Evolutionary conservation across 1,284 basidiomycete species (phyloP).

Genomic region (Cutaneotrichosporon mucoides): DNA sequence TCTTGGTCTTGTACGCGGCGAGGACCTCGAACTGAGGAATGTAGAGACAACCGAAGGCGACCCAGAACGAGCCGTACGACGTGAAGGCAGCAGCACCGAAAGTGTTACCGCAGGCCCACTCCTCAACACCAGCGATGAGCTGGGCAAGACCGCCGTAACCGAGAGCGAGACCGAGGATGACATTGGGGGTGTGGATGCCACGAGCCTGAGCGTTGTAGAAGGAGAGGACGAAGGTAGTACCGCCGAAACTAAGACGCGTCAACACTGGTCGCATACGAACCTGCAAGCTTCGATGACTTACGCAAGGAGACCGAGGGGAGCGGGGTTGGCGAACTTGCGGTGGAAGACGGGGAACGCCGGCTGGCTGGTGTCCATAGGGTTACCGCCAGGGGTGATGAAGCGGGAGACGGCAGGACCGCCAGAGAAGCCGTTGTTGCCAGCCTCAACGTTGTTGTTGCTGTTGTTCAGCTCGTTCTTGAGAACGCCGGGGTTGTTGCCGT

Average conservation of each 20-base stretch:
- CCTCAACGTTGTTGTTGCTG: slow-evolving; percentile 5
- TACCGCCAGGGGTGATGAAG: slow-evolving; percentile 24
- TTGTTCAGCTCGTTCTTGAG: slow-evolving; percentile 11
- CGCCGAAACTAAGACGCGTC: slow-evolving; percentile 43
- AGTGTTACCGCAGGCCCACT: slow-evolving; percentile 67
- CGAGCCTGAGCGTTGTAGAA: slow-evolving; percentile 48
- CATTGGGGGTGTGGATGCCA: slow-evolving; percentile 57
- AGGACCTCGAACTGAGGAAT: slow-evolving; percentile 54
- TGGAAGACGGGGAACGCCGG: slow-evolving; percentile 47
- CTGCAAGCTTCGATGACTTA: slow-evolving; percentile 13
- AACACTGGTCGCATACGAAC: no score
- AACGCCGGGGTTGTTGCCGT: slow-evolving; percentile 7
- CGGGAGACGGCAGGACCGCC: slow-evolving; percentile 18
- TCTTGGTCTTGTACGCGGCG: slow-evolving; percentile 37
- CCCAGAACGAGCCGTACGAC: slow-evolving; percentile 67
- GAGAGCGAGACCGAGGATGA: slow-evolving; percentile 77
- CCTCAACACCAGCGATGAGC: slow-evolving; percentile 56
- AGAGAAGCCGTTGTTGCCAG: slow-evolving; percentile 9
- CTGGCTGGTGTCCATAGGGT: slow-evolving; percentile 23
- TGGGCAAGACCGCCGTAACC: slow-evolving; percentile 77
- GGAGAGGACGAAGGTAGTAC: slow-evolving; percentile 56
- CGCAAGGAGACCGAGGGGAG: slow-evolving; percentile 53
- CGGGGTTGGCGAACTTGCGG: slow-evolving; percentile 54
- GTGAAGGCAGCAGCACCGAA: slow-evolving; percentile 66
- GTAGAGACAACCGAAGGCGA: slow-evolving; percentile 47